Conservation (phyloP, 768 basidiomycete species). For the Amanita inopinata region DNA sequence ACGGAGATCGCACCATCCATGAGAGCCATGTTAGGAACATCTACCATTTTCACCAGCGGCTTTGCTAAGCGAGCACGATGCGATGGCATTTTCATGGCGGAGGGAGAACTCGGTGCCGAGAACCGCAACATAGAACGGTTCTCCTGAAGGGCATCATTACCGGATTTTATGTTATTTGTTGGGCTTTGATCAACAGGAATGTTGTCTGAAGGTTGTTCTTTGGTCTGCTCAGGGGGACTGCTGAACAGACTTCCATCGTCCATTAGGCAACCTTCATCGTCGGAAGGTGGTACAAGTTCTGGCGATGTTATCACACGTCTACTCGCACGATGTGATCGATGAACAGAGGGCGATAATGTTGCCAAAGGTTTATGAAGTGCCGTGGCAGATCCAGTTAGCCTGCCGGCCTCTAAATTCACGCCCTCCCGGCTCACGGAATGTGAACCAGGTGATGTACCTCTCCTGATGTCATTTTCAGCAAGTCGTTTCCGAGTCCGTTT, state of each 20-base stretch:
- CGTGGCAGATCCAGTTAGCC: neutral
- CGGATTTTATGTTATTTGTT: neutral
- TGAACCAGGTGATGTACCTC: no score
- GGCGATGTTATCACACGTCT: conserved; percentile 5
- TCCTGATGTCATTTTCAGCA: neutral
- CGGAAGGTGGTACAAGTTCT: conserved; percentile 23
- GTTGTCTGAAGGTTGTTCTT: conserved; percentile 9
- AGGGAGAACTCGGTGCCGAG: neutral
- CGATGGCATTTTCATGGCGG: conserved; percentile 17
- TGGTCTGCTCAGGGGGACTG: neutral
- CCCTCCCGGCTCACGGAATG: no score
- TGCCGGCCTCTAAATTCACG: no score
- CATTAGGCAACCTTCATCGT: conserved; percentile 26
- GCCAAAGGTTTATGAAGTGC: neutral
- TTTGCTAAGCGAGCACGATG: conserved; percentile 43
- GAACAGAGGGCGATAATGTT: conserved; percentile 1
- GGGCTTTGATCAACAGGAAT: neutral
- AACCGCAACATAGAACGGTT: neutral
- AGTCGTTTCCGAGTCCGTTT: neutral
- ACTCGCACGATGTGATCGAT: conserved; percentile 2
- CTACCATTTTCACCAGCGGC: conserved; percentile 44
- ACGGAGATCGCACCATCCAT: conserved; percentile 34
- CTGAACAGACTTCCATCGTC: conserved; percentile 4
- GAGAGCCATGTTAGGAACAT: conserved; percentile 25
- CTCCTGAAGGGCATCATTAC: neutral